These are phyloP conservation scores for Podospora appendiculata DNA, from an alignment of 495 filamentous ascomycete genomes.

Conservation along the genomic window DNA sequence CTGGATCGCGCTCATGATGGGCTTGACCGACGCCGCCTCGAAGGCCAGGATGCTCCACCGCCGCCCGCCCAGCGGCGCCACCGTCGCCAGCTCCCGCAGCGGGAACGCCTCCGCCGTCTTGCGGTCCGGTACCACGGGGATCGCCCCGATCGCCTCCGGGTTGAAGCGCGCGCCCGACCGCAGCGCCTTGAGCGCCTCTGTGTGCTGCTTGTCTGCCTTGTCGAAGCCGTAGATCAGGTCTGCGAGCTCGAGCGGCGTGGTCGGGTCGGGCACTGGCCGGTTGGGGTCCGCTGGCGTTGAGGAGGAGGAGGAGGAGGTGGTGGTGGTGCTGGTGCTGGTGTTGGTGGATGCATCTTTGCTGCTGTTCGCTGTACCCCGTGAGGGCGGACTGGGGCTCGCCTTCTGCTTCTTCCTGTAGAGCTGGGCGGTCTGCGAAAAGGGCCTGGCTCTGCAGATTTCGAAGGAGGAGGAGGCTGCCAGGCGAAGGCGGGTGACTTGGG, in stretches of 20 bases:
- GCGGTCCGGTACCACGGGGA: constrained; percentile 55
- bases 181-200: constrained; percentile 58
- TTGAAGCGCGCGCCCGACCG: constrained; percentile 53
- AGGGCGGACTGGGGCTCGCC: not conserved
- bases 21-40: constrained; percentile 54
- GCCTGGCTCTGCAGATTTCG: not conserved
- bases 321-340: too few species aligned
- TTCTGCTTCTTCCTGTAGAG: constrained; percentile 4
- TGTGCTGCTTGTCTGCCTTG: constrained; percentile 47
- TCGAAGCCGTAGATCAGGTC: constrained; percentile 53
- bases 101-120: constrained; percentile 32
- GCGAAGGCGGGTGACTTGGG: too few species aligned
- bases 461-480: too few species aligned
- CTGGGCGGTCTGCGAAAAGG: constrained; percentile 6
- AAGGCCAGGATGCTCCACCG: constrained; percentile 55
- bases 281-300: not conserved
- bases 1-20: constrained; percentile 63
- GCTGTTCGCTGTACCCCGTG: not conserved
- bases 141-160: constrained; percentile 53
- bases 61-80: constrained; percentile 65
- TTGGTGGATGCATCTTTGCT: not conserved
- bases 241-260: constrained; percentile 63
- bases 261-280: constrained; percentile 19
- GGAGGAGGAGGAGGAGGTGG: not conserved
- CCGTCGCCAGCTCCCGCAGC: constrained; percentile 66